Evolutionary conservation across 306 rosid genomes (phyloP).

Genomic region (Acacia acuminata): DNA sequence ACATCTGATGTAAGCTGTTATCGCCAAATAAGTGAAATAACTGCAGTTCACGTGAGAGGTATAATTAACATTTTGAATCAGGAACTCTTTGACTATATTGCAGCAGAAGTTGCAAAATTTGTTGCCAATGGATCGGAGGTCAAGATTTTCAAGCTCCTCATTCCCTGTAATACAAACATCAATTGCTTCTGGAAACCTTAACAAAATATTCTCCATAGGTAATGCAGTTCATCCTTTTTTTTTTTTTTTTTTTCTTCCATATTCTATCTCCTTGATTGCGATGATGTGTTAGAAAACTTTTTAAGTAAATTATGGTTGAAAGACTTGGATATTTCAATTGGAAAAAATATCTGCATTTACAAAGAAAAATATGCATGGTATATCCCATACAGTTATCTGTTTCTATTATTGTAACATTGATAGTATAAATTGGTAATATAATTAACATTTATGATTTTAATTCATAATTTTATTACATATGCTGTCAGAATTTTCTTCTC

Average conservation of each 20-base stretch:
- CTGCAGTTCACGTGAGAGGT: not conserved
- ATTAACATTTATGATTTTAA: not conserved
- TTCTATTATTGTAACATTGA: not conserved
- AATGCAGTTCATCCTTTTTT: conserved; percentile 54
- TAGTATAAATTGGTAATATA: not conserved
- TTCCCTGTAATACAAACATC: conserved; percentile 87
- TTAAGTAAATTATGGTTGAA: not conserved
- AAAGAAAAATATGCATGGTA: not conserved
- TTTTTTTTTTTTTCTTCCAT: not conserved
- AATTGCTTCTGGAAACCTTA: conserved; percentile 59
- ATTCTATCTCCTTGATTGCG: not conserved
- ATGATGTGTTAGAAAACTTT: not conserved
- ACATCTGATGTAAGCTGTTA: not conserved
- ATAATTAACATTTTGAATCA: conserved; percentile 33
- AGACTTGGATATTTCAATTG: not conserved
- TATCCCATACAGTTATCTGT: not conserved
- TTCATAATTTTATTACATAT: not conserved
- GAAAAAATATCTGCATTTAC: not conserved
- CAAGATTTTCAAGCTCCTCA: conserved; percentile 57
- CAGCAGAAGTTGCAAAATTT: too few relatives aligned
- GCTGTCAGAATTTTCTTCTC: not conserved
- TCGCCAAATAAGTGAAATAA: not conserved
- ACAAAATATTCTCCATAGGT: conserved; percentile 67
- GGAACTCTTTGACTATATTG: conserved; percentile 21
- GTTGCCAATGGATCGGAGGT: too few relatives aligned